Percentiles rank a stretch among this genome's conserved stretches.
These are phyloP conservation scores for Guyanaporus albipodus DNA, from an alignment of 768 basidiomycete genomes.

Conservation along the genomic window DNA sequence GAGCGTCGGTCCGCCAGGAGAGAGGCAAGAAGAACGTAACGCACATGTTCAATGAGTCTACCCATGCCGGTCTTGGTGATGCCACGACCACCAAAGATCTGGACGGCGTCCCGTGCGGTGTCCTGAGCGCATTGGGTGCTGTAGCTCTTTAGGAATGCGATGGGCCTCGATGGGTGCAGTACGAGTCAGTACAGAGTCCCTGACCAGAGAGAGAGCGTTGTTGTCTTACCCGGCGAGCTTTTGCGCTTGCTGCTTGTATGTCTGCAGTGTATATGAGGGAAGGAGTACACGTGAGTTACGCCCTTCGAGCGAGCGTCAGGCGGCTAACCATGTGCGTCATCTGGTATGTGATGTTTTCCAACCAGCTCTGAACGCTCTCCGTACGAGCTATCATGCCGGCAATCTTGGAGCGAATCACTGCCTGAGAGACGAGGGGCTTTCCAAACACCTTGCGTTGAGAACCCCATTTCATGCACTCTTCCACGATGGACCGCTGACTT, in stretches of 20 bases:
- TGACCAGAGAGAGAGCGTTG: neutral
- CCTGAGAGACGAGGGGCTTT: constrained; percentile 76
- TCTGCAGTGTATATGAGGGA: constrained; percentile 37
- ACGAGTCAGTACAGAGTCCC: neutral
- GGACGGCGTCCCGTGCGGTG: constrained; percentile 72
- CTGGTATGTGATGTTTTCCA: constrained; percentile 84
- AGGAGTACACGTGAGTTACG: constrained; percentile 7
- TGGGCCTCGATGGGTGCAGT: constrained; percentile 47
- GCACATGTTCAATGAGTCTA: constrained; percentile 50
- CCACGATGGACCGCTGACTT: constrained; percentile 62
- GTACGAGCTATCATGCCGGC: constrained; percentile 85
- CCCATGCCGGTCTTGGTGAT: constrained; percentile 78
- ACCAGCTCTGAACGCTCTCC: constrained; percentile 80
- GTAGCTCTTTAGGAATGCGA: constrained; percentile 78
- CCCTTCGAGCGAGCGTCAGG: neutral
- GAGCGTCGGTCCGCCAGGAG: neutral
- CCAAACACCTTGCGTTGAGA: constrained; percentile 90
- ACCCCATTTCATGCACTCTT: constrained; percentile 90
- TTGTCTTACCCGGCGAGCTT: constrained; percentile 64
- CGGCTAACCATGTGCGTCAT: constrained; percentile 72
- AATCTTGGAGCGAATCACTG: constrained; percentile 85
- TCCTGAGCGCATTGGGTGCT: constrained; percentile 73
- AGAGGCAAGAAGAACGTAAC: constrained; percentile 9
- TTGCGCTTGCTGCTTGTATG: constrained; percentile 68
- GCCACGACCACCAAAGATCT: constrained; percentile 84